These are phyloP conservation scores for Prunus mira DNA, from an alignment of 306 rosid species.

Conservation along the genomic window DNA sequence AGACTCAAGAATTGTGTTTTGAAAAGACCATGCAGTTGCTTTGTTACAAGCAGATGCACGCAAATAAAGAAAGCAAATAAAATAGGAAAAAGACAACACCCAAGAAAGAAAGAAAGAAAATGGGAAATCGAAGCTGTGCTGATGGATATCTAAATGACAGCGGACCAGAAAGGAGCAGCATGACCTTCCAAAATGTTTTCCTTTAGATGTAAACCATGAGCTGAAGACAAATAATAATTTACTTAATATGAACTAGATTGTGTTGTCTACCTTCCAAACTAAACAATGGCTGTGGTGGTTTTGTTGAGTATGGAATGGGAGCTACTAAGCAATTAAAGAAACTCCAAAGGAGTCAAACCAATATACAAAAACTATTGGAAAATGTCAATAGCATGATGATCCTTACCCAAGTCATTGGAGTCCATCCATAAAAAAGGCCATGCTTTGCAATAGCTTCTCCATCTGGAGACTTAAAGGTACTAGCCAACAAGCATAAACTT, in stretches of 20 bases:
- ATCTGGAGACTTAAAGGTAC: conserved; percentile 87
- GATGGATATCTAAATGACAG: background rate
- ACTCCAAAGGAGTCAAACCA: background rate
- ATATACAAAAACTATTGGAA: background rate
- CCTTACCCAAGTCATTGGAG: conserved; percentile 73
- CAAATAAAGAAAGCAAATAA: background rate
- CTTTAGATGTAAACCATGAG: background rate
- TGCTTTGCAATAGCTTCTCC: conserved; percentile 74
- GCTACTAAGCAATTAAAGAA: background rate
- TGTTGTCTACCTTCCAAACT: background rate
- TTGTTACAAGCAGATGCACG: background rate
- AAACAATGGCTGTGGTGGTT: background rate
- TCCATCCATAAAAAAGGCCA: conserved; percentile 90
- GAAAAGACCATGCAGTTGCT: background rate
- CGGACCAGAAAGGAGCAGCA: background rate
- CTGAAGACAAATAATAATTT: background rate
- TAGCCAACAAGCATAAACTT: conserved; percentile 68
- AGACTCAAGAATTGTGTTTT: background rate
- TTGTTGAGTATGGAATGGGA: background rate
- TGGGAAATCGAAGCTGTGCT: background rate
- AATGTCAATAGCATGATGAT: background rate
- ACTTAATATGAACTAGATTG: background rate
- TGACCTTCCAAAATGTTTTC: background rate
- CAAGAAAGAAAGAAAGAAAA: background rate
- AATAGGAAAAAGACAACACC: too few relatives aligned